Conservation (phyloP, 2,329 filamentous ascomycete genomes). For the Aaosphaeria pasadenensis region DNA sequence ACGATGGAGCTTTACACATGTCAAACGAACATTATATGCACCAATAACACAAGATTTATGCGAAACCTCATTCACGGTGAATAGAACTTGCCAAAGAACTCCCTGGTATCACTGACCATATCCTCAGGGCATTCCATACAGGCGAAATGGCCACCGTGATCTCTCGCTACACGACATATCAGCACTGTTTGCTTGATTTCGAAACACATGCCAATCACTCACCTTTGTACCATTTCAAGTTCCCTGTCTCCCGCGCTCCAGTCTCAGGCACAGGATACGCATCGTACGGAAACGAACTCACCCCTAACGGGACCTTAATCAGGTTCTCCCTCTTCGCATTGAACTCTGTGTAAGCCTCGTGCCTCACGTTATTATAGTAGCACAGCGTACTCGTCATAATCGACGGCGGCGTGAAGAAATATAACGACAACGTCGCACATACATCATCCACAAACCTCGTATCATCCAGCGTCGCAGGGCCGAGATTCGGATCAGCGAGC, state of each 20-base stretch:
- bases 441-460: slow-evolving; percentile 28
- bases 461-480: slow-evolving; percentile 26
- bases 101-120: slow-evolving; percentile 1
- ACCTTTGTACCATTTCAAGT: slow-evolving; percentile 25
- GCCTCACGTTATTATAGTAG: slow-evolving; percentile 40
- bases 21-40: too few species aligned
- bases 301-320: slow-evolving; percentile 38
- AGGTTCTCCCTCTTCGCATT: slow-evolving; percentile 33
- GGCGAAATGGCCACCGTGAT: slow-evolving; percentile 5
- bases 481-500: slow-evolving; percentile 28
- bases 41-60: too few species aligned
- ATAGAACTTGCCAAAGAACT: slow-evolving; percentile 1
- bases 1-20: too few species aligned
- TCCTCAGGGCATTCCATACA: slow-evolving; percentile 4
- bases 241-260: slow-evolving; percentile 34
- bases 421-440: slow-evolving; percentile 25
- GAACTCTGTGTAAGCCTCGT: slow-evolving; percentile 38
- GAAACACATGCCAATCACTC: background rate
- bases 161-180: background rate
- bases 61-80: background rate
- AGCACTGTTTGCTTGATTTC: background rate
- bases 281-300: slow-evolving; percentile 38
- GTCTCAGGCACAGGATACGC: slow-evolving; percentile 33
- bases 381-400: slow-evolving; percentile 37
- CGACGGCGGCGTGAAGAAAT: slow-evolving; percentile 37